These are phyloP conservation scores for Fusarium beomiforme DNA, from an alignment of 2,329 filamentous ascomycete species.

Conservation along the genomic window DNA sequence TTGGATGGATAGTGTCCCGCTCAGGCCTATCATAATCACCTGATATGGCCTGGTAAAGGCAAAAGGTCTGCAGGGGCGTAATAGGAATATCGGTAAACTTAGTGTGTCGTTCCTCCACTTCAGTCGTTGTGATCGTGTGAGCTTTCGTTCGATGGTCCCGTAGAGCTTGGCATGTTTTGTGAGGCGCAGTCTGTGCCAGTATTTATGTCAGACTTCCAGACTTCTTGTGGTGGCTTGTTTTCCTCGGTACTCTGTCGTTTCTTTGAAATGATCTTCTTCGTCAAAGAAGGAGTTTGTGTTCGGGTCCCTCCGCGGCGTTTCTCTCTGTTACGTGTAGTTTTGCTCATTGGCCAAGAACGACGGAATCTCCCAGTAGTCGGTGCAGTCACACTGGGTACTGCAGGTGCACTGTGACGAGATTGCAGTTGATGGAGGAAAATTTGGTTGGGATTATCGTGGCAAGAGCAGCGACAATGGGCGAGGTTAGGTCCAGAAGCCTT, in stretches of 20 bases:
- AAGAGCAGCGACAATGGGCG: constrained; percentile 32
- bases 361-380: constrained; percentile 35
- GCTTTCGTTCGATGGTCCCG: constrained; percentile 15
- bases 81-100: neutral
- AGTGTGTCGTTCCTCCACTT: neutral
- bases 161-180: constrained; percentile 20
- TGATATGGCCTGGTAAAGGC: neutral
- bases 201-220: constrained; percentile 8
- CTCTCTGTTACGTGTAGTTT: neutral
- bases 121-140: constrained; percentile 26
- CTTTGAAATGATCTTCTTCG: neutral
- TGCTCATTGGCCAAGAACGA: constrained; percentile 28
- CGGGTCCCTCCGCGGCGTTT: constrained; percentile 7
- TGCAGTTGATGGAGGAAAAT: constrained; percentile 11
- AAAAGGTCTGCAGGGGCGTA: neutral
- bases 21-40: neutral
- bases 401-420: constrained; percentile 20
- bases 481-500: constrained; percentile 32
- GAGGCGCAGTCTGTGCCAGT: constrained; percentile 16
- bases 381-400: constrained; percentile 8
- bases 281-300: neutral
- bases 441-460: constrained; percentile 27
- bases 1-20: neutral
- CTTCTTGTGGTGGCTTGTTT: neutral
- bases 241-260: neutral